Evolutionary conservation across 2,329 filamentous ascomycete genomes (phyloP).

Genomic region (Xylariaceae sp.): DNA sequence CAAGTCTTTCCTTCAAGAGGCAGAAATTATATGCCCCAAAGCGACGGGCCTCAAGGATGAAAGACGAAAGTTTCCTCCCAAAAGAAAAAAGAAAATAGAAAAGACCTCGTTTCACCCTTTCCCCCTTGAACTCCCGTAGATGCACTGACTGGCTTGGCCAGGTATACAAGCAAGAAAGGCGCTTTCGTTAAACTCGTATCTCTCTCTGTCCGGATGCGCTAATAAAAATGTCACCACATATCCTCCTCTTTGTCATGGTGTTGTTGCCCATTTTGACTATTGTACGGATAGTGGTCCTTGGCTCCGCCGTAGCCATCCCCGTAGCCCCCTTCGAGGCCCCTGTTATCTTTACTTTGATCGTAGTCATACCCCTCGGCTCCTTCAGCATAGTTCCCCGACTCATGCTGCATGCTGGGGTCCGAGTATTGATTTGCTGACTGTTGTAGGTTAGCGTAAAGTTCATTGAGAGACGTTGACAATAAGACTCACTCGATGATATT

Average conservation of each 20-base stretch:
- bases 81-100: not conserved
- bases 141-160: constrained; percentile 20
- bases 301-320: constrained; percentile 28
- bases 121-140: constrained; percentile 20
- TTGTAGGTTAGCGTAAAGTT: constrained; percentile 7
- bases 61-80: not conserved
- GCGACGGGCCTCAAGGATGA: not conserved
- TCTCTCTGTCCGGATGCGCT: constrained; percentile 9
- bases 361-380: constrained; percentile 50
- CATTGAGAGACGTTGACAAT: not conserved
- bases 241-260: constrained; percentile 33
- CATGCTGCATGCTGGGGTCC: constrained; percentile 38
- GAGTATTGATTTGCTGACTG: constrained; percentile 44
- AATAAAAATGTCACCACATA: constrained; percentile 38
- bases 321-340: constrained; percentile 35
- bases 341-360: constrained; percentile 42
- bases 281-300: constrained; percentile 29
- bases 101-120: constrained; percentile 11
- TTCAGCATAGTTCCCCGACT: constrained; percentile 45
- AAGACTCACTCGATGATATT: constrained; percentile 46
- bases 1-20: not conserved
- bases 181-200: constrained; percentile 16
- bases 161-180: constrained; percentile 19
- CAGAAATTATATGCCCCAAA: constrained; percentile 12
- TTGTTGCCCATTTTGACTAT: constrained; percentile 24